Base-by-base conservation (phyloP, 805 yeast species). In the Yarrowia keelungensis region DNA sequence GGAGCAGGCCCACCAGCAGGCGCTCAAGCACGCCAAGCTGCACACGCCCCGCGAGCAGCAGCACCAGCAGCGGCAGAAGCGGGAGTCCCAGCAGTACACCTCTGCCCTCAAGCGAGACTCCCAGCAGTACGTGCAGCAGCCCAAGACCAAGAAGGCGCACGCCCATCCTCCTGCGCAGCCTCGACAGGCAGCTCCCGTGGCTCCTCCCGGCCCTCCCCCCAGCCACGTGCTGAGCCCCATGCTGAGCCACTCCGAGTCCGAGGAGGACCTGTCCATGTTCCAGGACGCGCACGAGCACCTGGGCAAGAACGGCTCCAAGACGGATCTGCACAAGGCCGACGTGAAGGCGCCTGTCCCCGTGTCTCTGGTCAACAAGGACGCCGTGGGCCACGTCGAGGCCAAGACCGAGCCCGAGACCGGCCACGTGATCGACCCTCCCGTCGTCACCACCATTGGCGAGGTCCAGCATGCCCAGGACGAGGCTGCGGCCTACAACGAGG, bases 251-350 rank as follows among this genome's bases (percentile, higher is more conserved):
- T 59, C 65, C 12, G 65, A 59, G 42, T 59, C 65, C 41, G 65
- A 59, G 51, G 65, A 59, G 35, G 65, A 59, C 19, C 51, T 59
- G 65, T 43, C 51, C 51, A 59, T 59, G 65, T 59, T 59, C 65
- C 65, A 59, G 65, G 65, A 59, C 32, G 65, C 65, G 1, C 50
- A 59, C 14, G 65, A 59, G 51, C 50, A 58, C 22, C 42, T 58
- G 7, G 14, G 39, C 53, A 26, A 49, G 36, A 26, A 14, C 12
- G 46, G 46, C 35, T 54, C 61, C 46, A 54, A 54, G 39, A 38
- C 61, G 26, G 61, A 54, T 14, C 46, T 54, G 32, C 51, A 19
- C 8, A 14, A 15, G n/a, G n/a, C 15, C 36, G 32, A 12, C 19
- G 38, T 35, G 15, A 16, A 51, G 42, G 36, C 46, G 12, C 62